A percentile compares a stretch with the other conserved stretches of the same genome.
phyloP scores from a whole-genome alignment of 306 rosid species.

The Vigna mungo region DNA sequence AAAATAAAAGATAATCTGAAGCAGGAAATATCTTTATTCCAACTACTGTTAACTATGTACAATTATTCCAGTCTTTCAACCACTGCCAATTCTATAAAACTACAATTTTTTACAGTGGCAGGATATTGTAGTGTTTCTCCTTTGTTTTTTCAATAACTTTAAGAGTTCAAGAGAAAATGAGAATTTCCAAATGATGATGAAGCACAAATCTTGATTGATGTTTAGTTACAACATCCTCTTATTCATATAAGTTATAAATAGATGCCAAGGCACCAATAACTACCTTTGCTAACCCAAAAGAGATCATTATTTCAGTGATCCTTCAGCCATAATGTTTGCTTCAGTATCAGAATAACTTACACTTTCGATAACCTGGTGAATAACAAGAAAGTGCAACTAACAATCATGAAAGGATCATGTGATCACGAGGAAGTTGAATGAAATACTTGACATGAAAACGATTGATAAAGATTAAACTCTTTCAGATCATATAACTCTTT shows the following conservation, averaged over 20 bases:
- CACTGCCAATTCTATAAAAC: background rate
- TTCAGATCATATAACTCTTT: conserved; percentile 16
- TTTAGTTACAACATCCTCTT: conserved; percentile 16
- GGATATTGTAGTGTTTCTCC: background rate
- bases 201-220: background rate
- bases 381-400: conserved; percentile 46
- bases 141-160: background rate
- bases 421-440: conserved; percentile 13
- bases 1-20: conserved; percentile 34
- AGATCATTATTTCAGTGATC: conserved; percentile 35
- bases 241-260: conserved; percentile 29
- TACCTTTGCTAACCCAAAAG: conserved; percentile 34
- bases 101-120: conserved; percentile 15
- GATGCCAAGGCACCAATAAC: conserved; percentile 31
- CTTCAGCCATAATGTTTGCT: conserved; percentile 39
- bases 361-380: conserved; percentile 44
- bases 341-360: conserved; percentile 29
- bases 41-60: background rate
- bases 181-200: conserved; percentile 18
- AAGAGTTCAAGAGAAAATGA: conserved; percentile 16
- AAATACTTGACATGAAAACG: conserved; percentile 34
- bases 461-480: conserved; percentile 22
- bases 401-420: conserved; percentile 43
- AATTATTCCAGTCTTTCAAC: background rate
- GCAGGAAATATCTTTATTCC: conserved; percentile 14